Evolutionary conservation across 306 rosid species (phyloP).

Genomic region (Malus asiatica): DNA sequence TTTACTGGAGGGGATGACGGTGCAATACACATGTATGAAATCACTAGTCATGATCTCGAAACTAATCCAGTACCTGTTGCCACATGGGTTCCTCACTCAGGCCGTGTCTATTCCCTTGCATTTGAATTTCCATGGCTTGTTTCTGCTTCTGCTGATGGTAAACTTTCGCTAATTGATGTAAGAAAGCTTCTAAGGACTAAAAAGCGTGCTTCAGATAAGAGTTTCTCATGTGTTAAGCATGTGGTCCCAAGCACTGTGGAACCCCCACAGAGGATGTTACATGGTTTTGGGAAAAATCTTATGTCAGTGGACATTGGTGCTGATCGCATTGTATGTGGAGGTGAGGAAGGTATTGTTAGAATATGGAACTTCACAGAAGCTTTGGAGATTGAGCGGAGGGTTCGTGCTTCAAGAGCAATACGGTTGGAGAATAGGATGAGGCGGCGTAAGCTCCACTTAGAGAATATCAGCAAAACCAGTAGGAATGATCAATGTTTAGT

Average conservation of each 20-base stretch:
- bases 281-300: conserved; percentile 67
- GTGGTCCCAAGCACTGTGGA: conserved; percentile 35
- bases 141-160: conserved; percentile 85
- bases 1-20: conserved; percentile 97
- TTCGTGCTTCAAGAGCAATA: conserved; percentile 51
- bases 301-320: conserved; percentile 71
- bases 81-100: conserved; percentile 80
- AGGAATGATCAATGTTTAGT: conserved; percentile 67
- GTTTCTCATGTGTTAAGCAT: conserved; percentile 26
- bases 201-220: conserved; percentile 35
- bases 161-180: conserved; percentile 74
- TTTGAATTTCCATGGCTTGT: conserved; percentile 99
- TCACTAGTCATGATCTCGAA: conserved; percentile 25
- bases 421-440: conserved; percentile 81
- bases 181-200: conserved; percentile 51
- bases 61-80: conserved; percentile 35
- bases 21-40: conserved; percentile 73
- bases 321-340: conserved; percentile 92
- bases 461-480: conserved; percentile 43
- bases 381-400: conserved; percentile 64
- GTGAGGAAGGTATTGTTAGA: conserved; percentile 88
- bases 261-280: conserved; percentile 91
- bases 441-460: conserved; percentile 59
- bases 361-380: conserved; percentile 93
- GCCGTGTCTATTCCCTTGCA: conserved; percentile 73